Base-by-base conservation (phyloP, 2,329 filamentous ascomycete genomes). In the Trichoderma sp. region DNA sequence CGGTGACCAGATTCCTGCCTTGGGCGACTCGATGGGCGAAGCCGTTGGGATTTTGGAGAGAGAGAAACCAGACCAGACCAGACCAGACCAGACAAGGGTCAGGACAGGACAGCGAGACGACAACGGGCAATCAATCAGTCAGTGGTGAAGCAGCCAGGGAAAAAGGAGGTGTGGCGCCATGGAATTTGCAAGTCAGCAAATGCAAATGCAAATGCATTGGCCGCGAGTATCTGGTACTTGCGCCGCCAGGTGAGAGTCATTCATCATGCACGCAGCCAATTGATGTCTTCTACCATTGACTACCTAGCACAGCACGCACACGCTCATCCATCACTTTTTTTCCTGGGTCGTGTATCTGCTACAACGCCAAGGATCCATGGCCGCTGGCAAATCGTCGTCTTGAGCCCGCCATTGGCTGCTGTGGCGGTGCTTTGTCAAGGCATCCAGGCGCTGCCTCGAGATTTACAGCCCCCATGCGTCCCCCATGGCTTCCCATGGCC, bases 351-450 rank as follows among this genome's bases (percentile, higher is more conserved):
- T 70, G 71, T 72, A 72, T 72, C 71, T 70, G 71, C 61, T 70
- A 72, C 71, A 71, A 68, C 64, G 64, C 70, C 64, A 71, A 71
- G 47, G 57, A 67, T 59, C 64, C 63, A 43, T 26, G 12, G 50
- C 4, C 20, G n/a, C 47, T 53, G 47, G 47, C 47, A 53, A 23
- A 53, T 53, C 47, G 30, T 20, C 57, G 57, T 59, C 57, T 59
- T 34, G 28, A n/a, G 57, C 53, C 72, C 28, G 30, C 57, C 66
- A 73, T 73, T 73, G 72, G 72, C 67, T 57, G 69, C 64, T 57
- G 72, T 72, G 72, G 59, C 70, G 58, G 66, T 65, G 63, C 70
- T 58, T 58, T 55, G 64, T 61, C 72, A 61, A 73, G 72, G 69
- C 72, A 71, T 62, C 69, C 63, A 71, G 50, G 63, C 71, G 71